A percentile compares a stretch with the other conserved stretches of the same genome.
Conservation (phyloP, 495 filamentous ascomycete genomes). For the Aspergillus sparsus region DNA sequence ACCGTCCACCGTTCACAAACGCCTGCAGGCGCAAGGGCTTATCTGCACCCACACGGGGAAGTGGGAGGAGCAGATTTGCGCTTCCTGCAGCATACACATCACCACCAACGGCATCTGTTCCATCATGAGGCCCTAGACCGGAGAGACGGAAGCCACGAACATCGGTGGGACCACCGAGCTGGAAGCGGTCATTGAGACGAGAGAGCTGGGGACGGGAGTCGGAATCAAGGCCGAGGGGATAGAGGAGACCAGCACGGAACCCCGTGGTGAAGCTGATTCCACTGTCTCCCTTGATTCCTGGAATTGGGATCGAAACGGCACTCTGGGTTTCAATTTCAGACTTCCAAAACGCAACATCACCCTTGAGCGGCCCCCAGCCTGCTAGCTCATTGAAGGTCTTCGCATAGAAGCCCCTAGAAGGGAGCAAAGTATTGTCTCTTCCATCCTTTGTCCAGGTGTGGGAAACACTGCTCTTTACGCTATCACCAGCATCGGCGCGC, state of each 20-base stretch:
- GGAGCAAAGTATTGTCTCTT: constrained; percentile 80
- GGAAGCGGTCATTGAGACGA: constrained; percentile 90
- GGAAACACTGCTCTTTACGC: constrained; percentile 79
- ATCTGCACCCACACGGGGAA: constrained; percentile 75
- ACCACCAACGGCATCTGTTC: constrained; percentile 80
- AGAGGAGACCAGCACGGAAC: constrained; percentile 63
- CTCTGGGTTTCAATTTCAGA: constrained; percentile 78
- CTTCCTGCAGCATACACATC: constrained; percentile 88
- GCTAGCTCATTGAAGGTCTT: constrained; percentile 80
- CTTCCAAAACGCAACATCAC: constrained; percentile 90
- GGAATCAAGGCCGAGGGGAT: constrained; percentile 58
- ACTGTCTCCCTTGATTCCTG: constrained; percentile 63
- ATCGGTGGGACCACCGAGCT: constrained; percentile 90
- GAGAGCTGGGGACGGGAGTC: constrained; percentile 58
- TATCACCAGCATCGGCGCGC: constrained; percentile 84
- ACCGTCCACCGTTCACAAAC: constrained; percentile 86
- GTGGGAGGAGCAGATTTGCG: constrained; percentile 77
- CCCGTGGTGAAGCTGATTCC: constrained; percentile 72
- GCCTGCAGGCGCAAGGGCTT: constrained; percentile 85
- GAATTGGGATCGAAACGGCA: constrained; percentile 69
- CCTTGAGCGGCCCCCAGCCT: constrained; percentile 78
- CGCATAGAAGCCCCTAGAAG: constrained; percentile 73
- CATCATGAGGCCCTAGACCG: constrained; percentile 86
- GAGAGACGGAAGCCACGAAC: constrained; percentile 89
- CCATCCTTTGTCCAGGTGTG: constrained; percentile 79